Evolutionary conservation across 345 rosid species (phyloP).

Genomic region (Ceriops tagal): DNA sequence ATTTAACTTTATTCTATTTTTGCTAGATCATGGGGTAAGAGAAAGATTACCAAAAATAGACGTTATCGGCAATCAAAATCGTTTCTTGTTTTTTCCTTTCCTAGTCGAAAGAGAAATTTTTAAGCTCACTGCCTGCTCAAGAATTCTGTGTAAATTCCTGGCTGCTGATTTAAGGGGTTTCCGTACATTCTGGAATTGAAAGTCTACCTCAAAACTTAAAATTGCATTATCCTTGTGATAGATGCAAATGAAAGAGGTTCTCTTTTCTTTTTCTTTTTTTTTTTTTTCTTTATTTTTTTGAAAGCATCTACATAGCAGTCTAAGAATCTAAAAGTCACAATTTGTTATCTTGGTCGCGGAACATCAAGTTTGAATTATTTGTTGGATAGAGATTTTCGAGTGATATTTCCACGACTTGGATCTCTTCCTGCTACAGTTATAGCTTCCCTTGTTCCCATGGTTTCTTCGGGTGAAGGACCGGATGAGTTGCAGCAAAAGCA

Average conservation of each 20-base stretch:
- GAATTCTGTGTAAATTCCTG: neutral
- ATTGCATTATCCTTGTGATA: no score
- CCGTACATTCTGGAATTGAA: no score
- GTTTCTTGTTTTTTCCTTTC: neutral
- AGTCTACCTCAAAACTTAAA: no score
- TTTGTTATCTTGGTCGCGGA: neutral
- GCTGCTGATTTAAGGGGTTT: no score
- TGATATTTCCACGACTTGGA: conserved; percentile 10
- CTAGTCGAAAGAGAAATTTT: neutral
- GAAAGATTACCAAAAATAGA: neutral
- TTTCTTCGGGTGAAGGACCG: conserved; percentile 34
- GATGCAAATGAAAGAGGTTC: no score
- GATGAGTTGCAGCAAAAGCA: conserved; percentile 31
- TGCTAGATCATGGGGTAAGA: neutral
- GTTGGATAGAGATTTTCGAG: neutral
- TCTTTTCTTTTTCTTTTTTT: no score
- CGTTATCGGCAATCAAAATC: neutral
- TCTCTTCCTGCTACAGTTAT: conserved; percentile 21
- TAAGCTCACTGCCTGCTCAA: neutral
- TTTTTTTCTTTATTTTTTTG: no score
- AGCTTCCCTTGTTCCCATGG: conserved; percentile 35
- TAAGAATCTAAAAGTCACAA: neutral
- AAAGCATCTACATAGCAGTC: no score
- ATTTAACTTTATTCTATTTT: neutral
- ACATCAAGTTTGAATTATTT: neutral